Base-by-base conservation (phyloP, 306 rosid species). In the Rosa lucieae region DNA sequence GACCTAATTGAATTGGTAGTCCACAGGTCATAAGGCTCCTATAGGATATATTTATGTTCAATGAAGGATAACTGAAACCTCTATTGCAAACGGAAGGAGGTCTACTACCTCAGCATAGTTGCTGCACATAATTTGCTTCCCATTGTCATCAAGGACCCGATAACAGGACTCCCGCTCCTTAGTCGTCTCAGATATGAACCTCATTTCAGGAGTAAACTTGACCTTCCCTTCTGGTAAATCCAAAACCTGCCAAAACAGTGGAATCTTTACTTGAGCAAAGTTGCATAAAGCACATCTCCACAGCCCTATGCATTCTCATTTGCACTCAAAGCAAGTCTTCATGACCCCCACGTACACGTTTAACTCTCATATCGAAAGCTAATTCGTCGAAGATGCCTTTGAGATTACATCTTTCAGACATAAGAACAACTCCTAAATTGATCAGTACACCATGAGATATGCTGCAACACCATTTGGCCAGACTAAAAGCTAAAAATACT, bases 151-250 rank as follows among this genome's bases (percentile, higher is more conserved):
- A 74, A 93, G 99, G 81, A 91, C 88, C 26, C 92, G 90, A 77
- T 88, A 95, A 84, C 98, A 92, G 61, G 72, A 86, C 69, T 51
- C 55, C 75, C 97, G 86, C 80, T 81, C 88, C 84, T 76, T 77
- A 29, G 77, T 47, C 9, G 89, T 78, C 83, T 89, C 97, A 18
- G 93, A 79, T 77, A 92, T 79, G 84, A 87, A 89, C 35, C 76
- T 83, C 83, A 89, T 35, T 61, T 89, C 84, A 72, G 92, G 85
- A 72, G 90, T 81, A 79, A 89, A 90, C 10, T 71, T 84, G 13
- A 91, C 86, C 77, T 82, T 77, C 79, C 99, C 97, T 73, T 97
- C 97, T 1, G 99, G 95, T 78, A 95, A 90, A 74, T 92, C 89
- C 78, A 90, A 21, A 51, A 62, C 85, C 92, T 92, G 87, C 29